These are phyloP conservation scores for Claviceps quebecensis DNA, from an alignment of 2,329 filamentous ascomycete species.

Conservation along the genomic window DNA sequence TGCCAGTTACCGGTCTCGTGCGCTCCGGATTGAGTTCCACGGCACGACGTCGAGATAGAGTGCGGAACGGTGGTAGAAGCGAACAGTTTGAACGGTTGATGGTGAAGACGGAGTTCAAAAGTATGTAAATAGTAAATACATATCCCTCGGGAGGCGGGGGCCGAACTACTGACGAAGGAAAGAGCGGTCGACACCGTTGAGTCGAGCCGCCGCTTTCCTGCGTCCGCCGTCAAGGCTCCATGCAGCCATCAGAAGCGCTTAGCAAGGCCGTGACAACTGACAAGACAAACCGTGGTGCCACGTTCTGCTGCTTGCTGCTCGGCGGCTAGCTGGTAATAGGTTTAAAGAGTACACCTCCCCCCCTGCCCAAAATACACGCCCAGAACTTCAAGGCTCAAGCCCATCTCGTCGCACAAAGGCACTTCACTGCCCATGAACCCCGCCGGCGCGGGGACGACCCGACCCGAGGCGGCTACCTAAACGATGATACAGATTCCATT, in stretches of 20 bases:
- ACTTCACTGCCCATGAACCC: no score
- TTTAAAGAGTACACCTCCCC: no score
- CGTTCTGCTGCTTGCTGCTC: background rate
- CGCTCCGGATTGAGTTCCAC: background rate
- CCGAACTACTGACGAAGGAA: background rate
- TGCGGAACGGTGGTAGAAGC: background rate
- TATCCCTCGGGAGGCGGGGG: background rate
- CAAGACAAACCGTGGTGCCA: slow-evolving; percentile 2
- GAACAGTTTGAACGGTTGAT: no score
- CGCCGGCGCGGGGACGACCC: no score
- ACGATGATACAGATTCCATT: no score
- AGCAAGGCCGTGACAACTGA: background rate
- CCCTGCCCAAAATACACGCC: no score
- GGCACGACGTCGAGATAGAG: background rate
- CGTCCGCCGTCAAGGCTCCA: background rate
- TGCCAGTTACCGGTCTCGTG: no score
- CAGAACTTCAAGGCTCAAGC: no score
- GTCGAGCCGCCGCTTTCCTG: background rate
- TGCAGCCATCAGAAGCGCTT: background rate
- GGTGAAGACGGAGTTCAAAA: background rate
- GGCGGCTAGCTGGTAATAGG: no score
- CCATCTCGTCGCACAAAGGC: no score
- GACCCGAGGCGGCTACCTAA: no score
- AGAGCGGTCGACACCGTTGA: background rate
- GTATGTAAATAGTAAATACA: background rate